Base-by-base conservation (phyloP, 1,139 yeast genomes). In the Protomyces gravidus region DNA sequence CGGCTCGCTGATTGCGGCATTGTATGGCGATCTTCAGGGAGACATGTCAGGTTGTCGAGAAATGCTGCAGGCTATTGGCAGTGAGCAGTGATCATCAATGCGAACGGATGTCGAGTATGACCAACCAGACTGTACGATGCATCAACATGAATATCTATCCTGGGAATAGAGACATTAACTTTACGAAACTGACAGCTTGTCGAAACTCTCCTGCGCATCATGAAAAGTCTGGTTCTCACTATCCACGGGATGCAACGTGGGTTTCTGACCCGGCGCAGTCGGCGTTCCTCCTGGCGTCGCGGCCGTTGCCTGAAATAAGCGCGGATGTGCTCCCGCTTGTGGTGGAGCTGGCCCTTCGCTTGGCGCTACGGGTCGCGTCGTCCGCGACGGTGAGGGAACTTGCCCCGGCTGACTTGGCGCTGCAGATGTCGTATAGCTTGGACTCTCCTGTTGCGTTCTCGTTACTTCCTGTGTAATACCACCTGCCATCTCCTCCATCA, bases 191-290 rank as follows among this genome's bases (percentile, higher is more conserved):
- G 58, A 19, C 39, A 53, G 40, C 46, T 36, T 45, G 51, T 53
- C 58, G 23, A 53, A 53, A 27, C 33, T 33, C 15, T 53, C 58
- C 26, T 53, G 58, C 11, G 58, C 58, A 19, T 53, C 58, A 19
- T 25, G 39, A 39, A 53, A 53, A n/a, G 51, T 33, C 27, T 53
- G 58, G 21, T 53, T 53, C 27, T 53, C 58, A 15, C 51, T 45
- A 19, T 53, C 58, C 25, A 53, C 58, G 5, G 58, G 58, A 5
- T 40, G 50, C 33, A 53, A 23, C n/a, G 36, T 15, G 13, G 58
- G 58, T 17, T 50, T 15, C 46, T 15, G 5, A 19, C 51, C 40
- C n/a, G 32, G 45, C 11, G 50, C 15, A 19, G 26, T n/a, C 9
- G 42, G 42, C n/a, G 21, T 5, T 5, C 21, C 23, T 5, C 42